Base-by-base conservation (phyloP, 2,329 filamentous ascomycete genomes). In the Ceratocystis variospora region DNA sequence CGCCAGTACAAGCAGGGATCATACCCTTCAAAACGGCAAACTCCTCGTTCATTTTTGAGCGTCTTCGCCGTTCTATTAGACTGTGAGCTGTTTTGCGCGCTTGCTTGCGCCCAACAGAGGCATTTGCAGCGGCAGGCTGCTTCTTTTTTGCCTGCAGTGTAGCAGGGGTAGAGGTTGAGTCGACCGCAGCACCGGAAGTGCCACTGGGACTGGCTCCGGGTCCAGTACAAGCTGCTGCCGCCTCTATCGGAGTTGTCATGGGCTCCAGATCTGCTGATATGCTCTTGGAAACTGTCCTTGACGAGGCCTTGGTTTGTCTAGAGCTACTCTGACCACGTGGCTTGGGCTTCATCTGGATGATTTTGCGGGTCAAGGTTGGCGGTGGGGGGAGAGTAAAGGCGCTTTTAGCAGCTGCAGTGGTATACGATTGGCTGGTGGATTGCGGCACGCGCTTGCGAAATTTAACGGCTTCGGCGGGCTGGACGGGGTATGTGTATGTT, bases 21-120 rank as follows among this genome's bases (percentile, higher is more conserved):
- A 99, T 91, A 71, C 87, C 84, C 77, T 97, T 97, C 70, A 97
- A 78, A 17, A 95, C 88, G 1, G 86, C 88, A 77, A 97, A 97
- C 77, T 97, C 94, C 74, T 97, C 93, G 71, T 99, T 97, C 93
- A 97, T 99, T 79, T 97, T 99, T 12, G 90, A 96, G 69, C 94
- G 81, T 71, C 94, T 80, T 67, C 93, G 80, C 59, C 94, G 81
- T 77, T 99, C 94, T 71, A 97, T 99, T 70, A 97, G 77, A 72
- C 91, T 96, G 73, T 99, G 94, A 10, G 94, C 94, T 1, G 93
- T 97, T 78, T 96, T 97, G 70, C 94, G 83, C 5, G 94, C 92
- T 70, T 94, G 95, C 79, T 96, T 97, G 66, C 91, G 83, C n/a
- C 91, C 91, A 0, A 92, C 91, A 17, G 25, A 8, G 0, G 89